Evolutionary conservation across 495 filamentous ascomycete species (phyloP), one percentile per base, ranked within the genome.

Genomic region (Xylaria acuta): DNA sequence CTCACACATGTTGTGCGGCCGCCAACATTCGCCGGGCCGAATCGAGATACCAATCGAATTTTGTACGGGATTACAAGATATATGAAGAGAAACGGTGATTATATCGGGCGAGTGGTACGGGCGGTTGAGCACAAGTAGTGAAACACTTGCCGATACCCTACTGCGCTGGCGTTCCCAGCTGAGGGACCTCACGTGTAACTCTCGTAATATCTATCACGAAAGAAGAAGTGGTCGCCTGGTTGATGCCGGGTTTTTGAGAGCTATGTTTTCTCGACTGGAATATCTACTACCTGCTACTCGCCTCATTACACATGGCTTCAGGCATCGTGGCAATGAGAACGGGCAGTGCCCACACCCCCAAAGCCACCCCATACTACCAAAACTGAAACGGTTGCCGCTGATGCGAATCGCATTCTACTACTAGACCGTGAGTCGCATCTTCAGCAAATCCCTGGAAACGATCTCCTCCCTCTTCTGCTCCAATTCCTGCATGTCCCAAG

Each of bases 401-500:
- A 30, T 54, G 11, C 25, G 25, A 27, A 12, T 22, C 49, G 49
- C 22, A 53, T 25, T 5, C 36, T 18, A 18, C 34, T 8, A 32
- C 32, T 72, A 75, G 25, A 80, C 56, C 0, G 75, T 75, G 75
- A 86, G 71, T 41, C 76, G 81, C 53, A 86, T 68, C 72, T 84
- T 87, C 40, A 88, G 72, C 56, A 81, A 75, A 59, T 88, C 81
- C 36, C 75, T 75, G 36, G 78, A 58, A 3, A 87, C 80, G 68
- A 86, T 84, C 74, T 84, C 84, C 0, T 82, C 76, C 74, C 83
- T 80, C 72, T 67, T 81, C 22, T 40, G 73, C 70, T 83, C 69
- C 16, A 87, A 74, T 74, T 87, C 83, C 3, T 71, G 67, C 83
- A 88, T 84, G 72, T 87, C 85, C 85, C 84, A 88, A 6, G 54